A percentile compares a stretch with the other conserved stretches of the same genome.
These are phyloP conservation scores for Lodderomyces oxycetoniae DNA, from an alignment of 1,139 yeast genomes.

Conservation along the genomic window DNA sequence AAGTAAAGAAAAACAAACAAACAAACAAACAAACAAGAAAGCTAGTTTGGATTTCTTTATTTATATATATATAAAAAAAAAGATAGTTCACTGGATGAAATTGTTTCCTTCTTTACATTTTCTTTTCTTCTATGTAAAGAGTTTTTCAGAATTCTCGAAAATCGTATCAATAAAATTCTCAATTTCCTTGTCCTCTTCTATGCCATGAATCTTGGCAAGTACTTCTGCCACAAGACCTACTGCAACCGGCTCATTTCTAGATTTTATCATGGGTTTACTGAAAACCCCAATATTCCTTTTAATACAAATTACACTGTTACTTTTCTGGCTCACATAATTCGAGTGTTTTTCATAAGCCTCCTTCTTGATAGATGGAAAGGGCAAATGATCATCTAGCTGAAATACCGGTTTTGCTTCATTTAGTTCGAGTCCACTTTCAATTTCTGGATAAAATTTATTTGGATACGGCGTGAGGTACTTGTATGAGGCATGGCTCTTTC, in stretches of 20 bases:
- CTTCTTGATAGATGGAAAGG: slow-evolving; percentile 61
- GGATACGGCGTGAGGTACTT: slow-evolving; percentile 52
- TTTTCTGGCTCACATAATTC: slow-evolving; percentile 19
- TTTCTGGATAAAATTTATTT: slow-evolving; percentile 49
- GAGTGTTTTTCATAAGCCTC: slow-evolving; percentile 48
- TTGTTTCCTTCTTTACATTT: not conserved
- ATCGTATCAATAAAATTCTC: slow-evolving; percentile 55
- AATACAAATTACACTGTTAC: too few species aligned
- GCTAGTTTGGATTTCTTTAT: too few species aligned
- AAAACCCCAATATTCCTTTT: slow-evolving; percentile 24
- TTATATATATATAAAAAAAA: too few species aligned
- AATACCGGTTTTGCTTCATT: slow-evolving; percentile 7
- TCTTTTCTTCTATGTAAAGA: slow-evolving; percentile 34
- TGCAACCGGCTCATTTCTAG: slow-evolving; percentile 88
- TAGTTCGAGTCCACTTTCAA: slow-evolving; percentile 11
- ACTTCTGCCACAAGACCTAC: slow-evolving; percentile 80
- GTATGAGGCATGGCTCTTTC: slow-evolving; percentile 76
- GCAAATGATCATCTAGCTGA: slow-evolving; percentile 44
- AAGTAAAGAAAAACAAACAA: too few species aligned
- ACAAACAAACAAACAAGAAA: too few species aligned
- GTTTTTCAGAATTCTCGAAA: slow-evolving; percentile 56
- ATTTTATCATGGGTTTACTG: slow-evolving; percentile 60
- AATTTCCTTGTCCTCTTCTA: slow-evolving; percentile 40
- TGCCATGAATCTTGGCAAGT: slow-evolving; percentile 50
- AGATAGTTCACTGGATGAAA: too few species aligned